phyloP scores from a whole-genome alignment of 495 filamentous ascomycete genomes.

The Cercophora newfieldiana region DNA sequence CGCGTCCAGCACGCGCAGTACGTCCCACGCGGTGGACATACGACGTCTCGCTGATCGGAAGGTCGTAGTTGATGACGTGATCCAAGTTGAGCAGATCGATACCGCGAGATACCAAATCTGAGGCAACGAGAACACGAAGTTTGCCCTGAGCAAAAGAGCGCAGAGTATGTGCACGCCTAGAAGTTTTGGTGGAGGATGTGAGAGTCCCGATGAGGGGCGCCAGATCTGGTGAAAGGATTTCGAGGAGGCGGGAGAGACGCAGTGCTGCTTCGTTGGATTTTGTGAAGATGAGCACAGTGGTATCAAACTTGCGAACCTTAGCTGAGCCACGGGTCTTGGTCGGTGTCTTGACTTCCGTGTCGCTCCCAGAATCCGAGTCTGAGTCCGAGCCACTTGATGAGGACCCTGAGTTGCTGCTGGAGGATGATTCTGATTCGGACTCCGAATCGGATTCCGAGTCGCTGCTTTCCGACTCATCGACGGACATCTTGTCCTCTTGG shows the following conservation, averaged over 20 bases:
- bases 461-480: constrained; percentile 29
- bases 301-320: constrained; percentile 14
- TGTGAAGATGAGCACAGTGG: constrained; percentile 77
- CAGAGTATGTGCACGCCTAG: constrained; percentile 60
- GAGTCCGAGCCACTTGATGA: constrained; percentile 12
- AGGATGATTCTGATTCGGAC: constrained; percentile 32
- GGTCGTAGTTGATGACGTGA: constrained; percentile 92
- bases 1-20: constrained; percentile 79
- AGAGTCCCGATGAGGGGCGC: constrained; percentile 63
- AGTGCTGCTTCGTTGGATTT: constrained; percentile 81
- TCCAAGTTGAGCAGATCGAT: constrained; percentile 79
- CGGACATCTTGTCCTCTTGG: constrained; percentile 34
- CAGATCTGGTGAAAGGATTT: constrained; percentile 61
- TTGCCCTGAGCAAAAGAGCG: constrained; percentile 62
- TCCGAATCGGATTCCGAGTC: constrained; percentile 29
- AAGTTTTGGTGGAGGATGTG: constrained; percentile 69
- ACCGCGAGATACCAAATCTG: constrained; percentile 88
- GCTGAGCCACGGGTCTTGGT: constrained; percentile 2
- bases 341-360: background rate
- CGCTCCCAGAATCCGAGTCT: constrained; percentile 16
- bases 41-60: constrained; percentile 73
- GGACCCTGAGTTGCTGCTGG: background rate
- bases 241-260: constrained; percentile 76
- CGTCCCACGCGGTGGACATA: constrained; percentile 94
- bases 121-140: constrained; percentile 76